These are phyloP conservation scores for Penicillium goetzii DNA, from an alignment of 495 filamentous ascomycete species.

Conservation along the genomic window DNA sequence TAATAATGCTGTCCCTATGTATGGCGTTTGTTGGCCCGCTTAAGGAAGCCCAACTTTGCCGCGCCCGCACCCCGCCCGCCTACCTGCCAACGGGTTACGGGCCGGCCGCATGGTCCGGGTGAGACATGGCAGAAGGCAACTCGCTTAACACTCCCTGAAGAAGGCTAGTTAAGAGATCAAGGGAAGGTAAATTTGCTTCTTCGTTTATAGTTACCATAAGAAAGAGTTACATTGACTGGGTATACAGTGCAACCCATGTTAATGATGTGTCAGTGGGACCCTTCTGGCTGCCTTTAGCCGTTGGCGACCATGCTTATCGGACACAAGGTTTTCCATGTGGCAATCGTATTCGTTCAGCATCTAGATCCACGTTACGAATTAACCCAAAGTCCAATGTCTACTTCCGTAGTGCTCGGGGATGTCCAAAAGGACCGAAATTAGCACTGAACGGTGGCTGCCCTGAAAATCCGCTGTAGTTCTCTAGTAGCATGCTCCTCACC, in stretches of 20 bases:
- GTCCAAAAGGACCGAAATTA: no score
- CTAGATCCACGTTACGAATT: background rate
- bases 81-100: background rate
- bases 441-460: no score
- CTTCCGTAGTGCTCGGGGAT: no score
- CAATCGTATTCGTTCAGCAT: background rate
- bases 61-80: background rate
- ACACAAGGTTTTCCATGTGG: constrained; percentile 3
- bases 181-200: background rate
- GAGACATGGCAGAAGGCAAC: background rate
- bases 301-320: constrained; percentile 2
- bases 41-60: constrained; percentile 1
- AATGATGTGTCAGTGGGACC: background rate
- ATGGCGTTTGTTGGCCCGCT: background rate
- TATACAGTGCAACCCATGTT: background rate
- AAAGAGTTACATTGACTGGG: background rate
- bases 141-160: background rate
- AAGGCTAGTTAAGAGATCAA: background rate
- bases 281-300: background rate
- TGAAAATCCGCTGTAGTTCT: no score
- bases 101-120: background rate
- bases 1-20: background rate
- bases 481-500: background rate
- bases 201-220: background rate
- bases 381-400: no score